Evolutionary conservation across 1,139 yeast genomes (phyloP).

Genomic region (Citeromyces siamensis): DNA sequence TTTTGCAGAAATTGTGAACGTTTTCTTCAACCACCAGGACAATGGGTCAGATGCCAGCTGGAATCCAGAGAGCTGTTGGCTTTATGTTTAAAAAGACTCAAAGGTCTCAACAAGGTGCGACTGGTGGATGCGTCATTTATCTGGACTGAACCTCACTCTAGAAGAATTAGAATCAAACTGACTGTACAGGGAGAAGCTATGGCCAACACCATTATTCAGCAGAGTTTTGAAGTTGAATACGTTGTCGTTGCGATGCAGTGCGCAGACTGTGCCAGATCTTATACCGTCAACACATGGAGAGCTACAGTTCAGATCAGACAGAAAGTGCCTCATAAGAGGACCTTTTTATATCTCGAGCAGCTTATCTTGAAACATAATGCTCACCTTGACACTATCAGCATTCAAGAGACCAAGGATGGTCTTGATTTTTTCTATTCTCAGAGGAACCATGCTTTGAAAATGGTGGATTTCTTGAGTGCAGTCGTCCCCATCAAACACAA

Average conservation of each 20-base stretch:
- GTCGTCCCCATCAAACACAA: slow-evolving; percentile 84
- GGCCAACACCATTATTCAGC: slow-evolving; percentile 87
- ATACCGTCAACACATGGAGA: slow-evolving; percentile 95
- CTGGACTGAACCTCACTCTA: slow-evolving; percentile 99
- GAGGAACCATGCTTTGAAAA: slow-evolving; percentile 83
- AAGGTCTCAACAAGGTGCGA: slow-evolving; percentile 81
- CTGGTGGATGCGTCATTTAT: slow-evolving; percentile 88
- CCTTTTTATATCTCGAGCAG: slow-evolving; percentile 91
- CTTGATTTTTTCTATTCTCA: slow-evolving; percentile 86
- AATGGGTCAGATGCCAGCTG: slow-evolving; percentile 85
- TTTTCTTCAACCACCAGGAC: slow-evolving; percentile 86
- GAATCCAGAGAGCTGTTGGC: slow-evolving; percentile 92
- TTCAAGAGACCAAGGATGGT: slow-evolving; percentile 89
- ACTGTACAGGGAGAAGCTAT: slow-evolving; percentile 97
- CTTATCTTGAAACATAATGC: slow-evolving; percentile 89
- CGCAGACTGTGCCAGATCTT: slow-evolving; percentile 96
- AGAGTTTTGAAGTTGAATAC: slow-evolving; percentile 90
- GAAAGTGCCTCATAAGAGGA: slow-evolving; percentile 92
- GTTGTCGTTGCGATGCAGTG: slow-evolving; percentile 95
- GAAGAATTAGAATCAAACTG: slow-evolving; percentile 80
- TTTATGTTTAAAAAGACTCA: slow-evolving; percentile 74
- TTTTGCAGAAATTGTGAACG: slow-evolving; percentile 97
- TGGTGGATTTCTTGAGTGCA: slow-evolving; percentile 80
- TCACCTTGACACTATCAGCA: slow-evolving; percentile 87
- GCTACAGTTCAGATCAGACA: slow-evolving; percentile 96